Evolutionary conservation across 1,139 yeast species (phyloP), one percentile per base, ranked within the genome.

Genomic region (Taphrina sp.): DNA sequence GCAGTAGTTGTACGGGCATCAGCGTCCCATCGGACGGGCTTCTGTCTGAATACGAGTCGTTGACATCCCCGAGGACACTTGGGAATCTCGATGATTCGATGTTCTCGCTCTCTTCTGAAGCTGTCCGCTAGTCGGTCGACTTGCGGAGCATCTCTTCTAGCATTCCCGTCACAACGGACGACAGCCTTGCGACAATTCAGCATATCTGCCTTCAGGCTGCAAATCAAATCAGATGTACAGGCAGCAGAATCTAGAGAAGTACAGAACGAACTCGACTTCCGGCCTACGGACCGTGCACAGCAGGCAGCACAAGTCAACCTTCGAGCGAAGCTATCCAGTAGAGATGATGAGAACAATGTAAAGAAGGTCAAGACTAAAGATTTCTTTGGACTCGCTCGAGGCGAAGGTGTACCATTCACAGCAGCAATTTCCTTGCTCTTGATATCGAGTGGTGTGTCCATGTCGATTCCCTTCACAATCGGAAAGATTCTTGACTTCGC

Each of bases 401-500:
- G 59, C 12, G 51, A 57, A 23, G 59, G 46, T 3, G 31, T 38
- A n/a, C 51, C 55, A 1, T 53, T 57, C 26, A 35, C 51, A 7
- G 41, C 54, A 16, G 59, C 59, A 16, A 26, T 47, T 5, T 20
- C 46, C 16, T 47, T 57, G 4, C 43, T 56, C 16, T 31, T 43
- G 8, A 35, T 57, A 28, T 44, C 54, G 20, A 56, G 59, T 3
- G 45, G 54, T 10, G 41, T 57, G n/a, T 31, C 54, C 10, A 52
- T 57, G 59, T 45, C 59, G 7, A 57, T 57, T 16, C 59, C 59
- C 0, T 51, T 55, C 34, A 49, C 85, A 20, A 58, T 63, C 20
- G 97, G 97, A 37, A 78, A 84, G 63, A 84, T 83, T 12, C 69
- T 83, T 35, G 89, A 83, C 65, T 79, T 83, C 2, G 76, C 83